Base-by-base conservation (phyloP, 1,284 basidiomycete genomes). In the Xanthoconium separans region DNA sequence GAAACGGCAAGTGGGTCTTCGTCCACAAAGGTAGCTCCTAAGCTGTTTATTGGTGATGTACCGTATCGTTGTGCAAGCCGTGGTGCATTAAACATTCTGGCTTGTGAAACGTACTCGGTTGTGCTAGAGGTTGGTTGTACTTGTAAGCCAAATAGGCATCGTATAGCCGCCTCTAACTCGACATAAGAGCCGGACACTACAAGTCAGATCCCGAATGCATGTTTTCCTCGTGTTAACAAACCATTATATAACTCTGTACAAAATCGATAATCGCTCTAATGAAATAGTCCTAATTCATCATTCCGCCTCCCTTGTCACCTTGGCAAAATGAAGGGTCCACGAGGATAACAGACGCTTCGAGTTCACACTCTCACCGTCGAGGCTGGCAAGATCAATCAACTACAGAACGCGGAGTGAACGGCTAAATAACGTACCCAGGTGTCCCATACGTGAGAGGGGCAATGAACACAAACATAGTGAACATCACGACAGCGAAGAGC, bases 361-460 rank as follows among this genome's bases (percentile, higher is more conserved):
- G 66, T 90, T 90, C 58, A 93, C 88, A 61, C 81, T 72, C 37
- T 87, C 80, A 29, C 90, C 89, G 44, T 84, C 83, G 66, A 92
- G 75, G 49, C 90, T 92, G 53, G 29, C 60, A 53, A 44, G n/a
- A 49, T 53, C 16, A 27, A 39, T 58, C 2, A 60, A 37, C 43
- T 58, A 51, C 24, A 58, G 13, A 33, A 53, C 27, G 41, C 24
- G 48, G 37, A 41, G 48, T 27, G 49, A 56, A 40, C 13, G 43
- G 4, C 40, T 37, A 20, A 56, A 39, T 45, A 2, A 80, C 89
- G 67, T 74, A 94, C 92, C 93, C 90, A 59, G 92, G 89, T 27
- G 89, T 89, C 46, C 94, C 95, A 70, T 95, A 98, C 11, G 95
- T 97, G 64, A 98, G 75, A 37, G 95, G 95, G 24, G 89, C 80